Evolutionary conservation across 768 basidiomycete species (phyloP), one percentile per base, ranked within the genome.

Genomic region (Leccinum arenicola): DNA sequence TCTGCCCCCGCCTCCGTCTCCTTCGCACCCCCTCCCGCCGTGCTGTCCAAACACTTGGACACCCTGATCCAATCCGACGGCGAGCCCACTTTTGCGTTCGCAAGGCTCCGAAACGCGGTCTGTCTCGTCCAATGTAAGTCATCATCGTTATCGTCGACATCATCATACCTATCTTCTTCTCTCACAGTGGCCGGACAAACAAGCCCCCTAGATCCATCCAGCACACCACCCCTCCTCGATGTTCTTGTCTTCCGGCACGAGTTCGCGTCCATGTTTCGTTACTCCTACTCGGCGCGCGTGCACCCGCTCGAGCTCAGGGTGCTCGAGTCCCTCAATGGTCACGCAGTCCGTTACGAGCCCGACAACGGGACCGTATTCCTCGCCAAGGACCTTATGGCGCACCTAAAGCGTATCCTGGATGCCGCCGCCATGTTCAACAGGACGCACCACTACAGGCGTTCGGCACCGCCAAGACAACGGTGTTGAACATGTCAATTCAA

Each of bases 261-360:
- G 69, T 85, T 85, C 62, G 81, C 82, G 69, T 81, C 82, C 62
- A 87, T 87, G 54, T 87, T 86, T 64, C 83, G 85, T 40, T 80
- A 83, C 57, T 72, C 72, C 1, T 80, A 86, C 60, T 80, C 82
- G 12, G 63, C 77, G 2, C 78, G 83, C 19, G 52, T 74, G 0
- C 66, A 64, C 35, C 69, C 72, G 10, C 61, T 61, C 17, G 72
- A 74, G 54, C 77, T 87, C 14, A 75, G 73, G 59, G 77, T 86
- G 56, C 70, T 86, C 23, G 80, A 85, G 66, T 65, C 72, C 29
- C 81, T 87, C 43, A 76, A 80, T 29, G 78, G 80, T 8, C 72
- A 72, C 23, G 71, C 77, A 48, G 74, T 80, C 40, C 78, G 76
- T 11, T 85, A 85, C 57, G 84, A 87, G 57, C 80, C 82, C 60